Evolutionary conservation across 768 basidiomycete genomes (phyloP).

Genomic region (Hericium rajendrae): DNA sequence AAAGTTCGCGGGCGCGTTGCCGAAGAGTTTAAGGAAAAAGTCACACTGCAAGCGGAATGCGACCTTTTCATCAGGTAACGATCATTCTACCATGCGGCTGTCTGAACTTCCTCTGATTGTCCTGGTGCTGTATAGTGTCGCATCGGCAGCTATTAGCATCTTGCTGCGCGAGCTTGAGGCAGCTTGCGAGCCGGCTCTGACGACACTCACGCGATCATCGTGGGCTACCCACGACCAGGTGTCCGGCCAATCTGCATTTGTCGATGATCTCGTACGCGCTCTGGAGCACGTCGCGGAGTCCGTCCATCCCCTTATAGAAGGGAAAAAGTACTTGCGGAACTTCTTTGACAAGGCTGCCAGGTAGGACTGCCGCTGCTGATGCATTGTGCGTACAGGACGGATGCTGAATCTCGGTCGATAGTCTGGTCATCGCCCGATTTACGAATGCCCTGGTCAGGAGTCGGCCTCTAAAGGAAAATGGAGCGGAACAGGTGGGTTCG

Average conservation of each 20-base stretch:
- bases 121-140: conserved; percentile 40
- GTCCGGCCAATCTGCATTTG: conserved; percentile 76
- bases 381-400: neutral
- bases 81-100: neutral
- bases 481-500: conserved; percentile 88
- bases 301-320: conserved; percentile 77
- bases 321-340: conserved; percentile 91
- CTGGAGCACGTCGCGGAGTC: conserved; percentile 69
- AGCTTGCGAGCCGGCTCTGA: conserved; percentile 72
- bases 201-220: conserved; percentile 62
- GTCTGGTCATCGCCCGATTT: conserved; percentile 78
- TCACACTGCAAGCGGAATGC: conserved; percentile 76
- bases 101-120: neutral
- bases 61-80: conserved; percentile 82
- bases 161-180: conserved; percentile 80
- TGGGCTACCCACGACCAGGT: conserved; percentile 81
- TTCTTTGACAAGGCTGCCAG: conserved; percentile 90
- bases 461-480: conserved; percentile 83
- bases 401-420: conserved; percentile 20
- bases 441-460: conserved; percentile 86
- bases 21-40: conserved; percentile 63
- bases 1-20: conserved; percentile 79
- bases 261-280: conserved; percentile 63
- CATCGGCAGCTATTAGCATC: conserved; percentile 73
- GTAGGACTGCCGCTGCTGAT: conserved; percentile 30